These are phyloP conservation scores for Arachis stenosperma DNA, from an alignment of 306 rosid species.

Conservation along the genomic window DNA sequence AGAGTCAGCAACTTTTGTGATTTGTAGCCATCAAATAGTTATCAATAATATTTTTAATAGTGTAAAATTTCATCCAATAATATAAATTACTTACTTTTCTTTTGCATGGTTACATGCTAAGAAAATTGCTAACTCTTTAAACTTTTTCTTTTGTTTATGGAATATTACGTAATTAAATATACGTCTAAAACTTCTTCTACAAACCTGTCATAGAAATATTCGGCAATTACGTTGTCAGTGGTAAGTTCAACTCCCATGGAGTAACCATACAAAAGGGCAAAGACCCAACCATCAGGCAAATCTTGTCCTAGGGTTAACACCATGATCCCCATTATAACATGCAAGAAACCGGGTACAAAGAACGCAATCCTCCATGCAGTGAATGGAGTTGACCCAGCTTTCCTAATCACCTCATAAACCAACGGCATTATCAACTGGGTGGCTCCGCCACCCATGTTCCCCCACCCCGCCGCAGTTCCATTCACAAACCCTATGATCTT, in stretches of 20 bases:
- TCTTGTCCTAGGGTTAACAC: constrained; percentile 86
- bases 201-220: constrained; percentile 87
- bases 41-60: no score
- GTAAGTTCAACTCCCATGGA: constrained; percentile 94
- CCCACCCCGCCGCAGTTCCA: constrained; percentile 97
- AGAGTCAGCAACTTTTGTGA: no score
- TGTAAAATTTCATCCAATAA: no score
- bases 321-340: constrained; percentile 70
- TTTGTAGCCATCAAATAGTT: no score
- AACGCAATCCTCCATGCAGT: constrained; percentile 93
- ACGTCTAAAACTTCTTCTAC: no score
- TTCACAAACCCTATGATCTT: constrained; percentile 83
- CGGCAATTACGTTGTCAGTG: constrained; percentile 84
- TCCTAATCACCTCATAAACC: constrained; percentile 57
- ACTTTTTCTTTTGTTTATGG: no score
- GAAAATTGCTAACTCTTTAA: no score
- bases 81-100: no score
- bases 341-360: constrained; percentile 73
- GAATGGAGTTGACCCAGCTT: constrained; percentile 65
- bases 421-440: constrained; percentile 91
- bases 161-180: no score
- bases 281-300: constrained; percentile 91
- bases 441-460: constrained; percentile 96
- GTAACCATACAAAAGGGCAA: constrained; percentile 84
- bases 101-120: no score